Evolutionary conservation across 108 stramenopile genomes (phyloP).

Genomic region (Nitzschia putrida): DNA sequence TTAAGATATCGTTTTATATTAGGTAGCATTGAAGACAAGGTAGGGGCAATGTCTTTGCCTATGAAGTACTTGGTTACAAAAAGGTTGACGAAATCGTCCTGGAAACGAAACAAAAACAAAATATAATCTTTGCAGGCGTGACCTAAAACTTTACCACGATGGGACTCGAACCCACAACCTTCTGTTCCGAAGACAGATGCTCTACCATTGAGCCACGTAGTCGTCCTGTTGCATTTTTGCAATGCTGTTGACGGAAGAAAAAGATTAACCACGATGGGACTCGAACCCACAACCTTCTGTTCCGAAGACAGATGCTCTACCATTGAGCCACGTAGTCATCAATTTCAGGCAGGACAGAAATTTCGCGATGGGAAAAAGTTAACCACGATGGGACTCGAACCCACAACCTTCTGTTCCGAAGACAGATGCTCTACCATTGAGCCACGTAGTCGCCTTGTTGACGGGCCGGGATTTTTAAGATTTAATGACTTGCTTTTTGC

Average conservation of each 20-base stretch:
- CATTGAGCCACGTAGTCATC: conserved; percentile 72
- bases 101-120: too few species aligned
- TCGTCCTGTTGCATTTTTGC: too few species aligned
- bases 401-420: conserved; percentile 94
- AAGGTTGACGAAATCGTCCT: too few species aligned
- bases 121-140: too few species aligned
- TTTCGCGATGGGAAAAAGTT: conserved; percentile 19
- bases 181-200: conserved; percentile 95
- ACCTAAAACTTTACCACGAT: conserved; percentile 51
- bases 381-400: conserved; percentile 86
- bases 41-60: too few species aligned
- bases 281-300: conserved; percentile 94
- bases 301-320: conserved; percentile 91
- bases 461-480: too few species aligned
- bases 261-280: conserved; percentile 79
- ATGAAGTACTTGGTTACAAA: too few species aligned
- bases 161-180: conserved; percentile 93
- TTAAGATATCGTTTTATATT: too few species aligned
- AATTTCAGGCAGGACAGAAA: too few species aligned
- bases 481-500: too few species aligned
- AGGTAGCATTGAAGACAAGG: too few species aligned
- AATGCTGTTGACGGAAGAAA: too few species aligned
- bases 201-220: conserved; percentile 90
- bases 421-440: conserved; percentile 94
- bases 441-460: conserved; percentile 59